Percentiles rank a stretch among this genome's conserved stretches.
Conservation (phyloP, 345 rosid genomes). For the Tarenaya hassleriana region DNA sequence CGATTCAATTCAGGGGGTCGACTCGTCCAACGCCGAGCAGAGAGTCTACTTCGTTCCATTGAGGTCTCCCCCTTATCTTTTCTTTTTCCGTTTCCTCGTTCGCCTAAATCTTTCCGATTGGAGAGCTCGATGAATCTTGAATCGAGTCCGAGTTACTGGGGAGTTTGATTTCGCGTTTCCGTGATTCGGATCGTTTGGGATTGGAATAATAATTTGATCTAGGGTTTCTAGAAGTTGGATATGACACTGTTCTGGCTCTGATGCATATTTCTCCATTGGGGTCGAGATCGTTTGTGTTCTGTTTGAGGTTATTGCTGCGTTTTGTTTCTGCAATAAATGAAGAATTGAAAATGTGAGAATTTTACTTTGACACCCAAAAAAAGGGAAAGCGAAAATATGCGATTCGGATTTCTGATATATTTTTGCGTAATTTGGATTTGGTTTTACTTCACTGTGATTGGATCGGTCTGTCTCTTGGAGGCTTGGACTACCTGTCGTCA, state of each 20-base stretch:
- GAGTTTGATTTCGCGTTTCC: too few relatives aligned
- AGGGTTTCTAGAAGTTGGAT: neutral
- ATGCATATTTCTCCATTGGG: constrained; percentile 2
- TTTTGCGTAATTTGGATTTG: constrained; percentile 2
- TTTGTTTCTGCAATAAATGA: neutral
- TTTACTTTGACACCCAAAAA: too few relatives aligned
- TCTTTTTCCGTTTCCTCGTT: constrained; percentile 1
- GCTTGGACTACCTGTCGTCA: too few relatives aligned
- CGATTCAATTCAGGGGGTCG: constrained; percentile 51
- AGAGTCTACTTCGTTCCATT: constrained; percentile 86
- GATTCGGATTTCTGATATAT: constrained; percentile 11
- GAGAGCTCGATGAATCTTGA: constrained; percentile 24
- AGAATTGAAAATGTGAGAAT: neutral
- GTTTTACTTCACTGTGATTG: neutral
- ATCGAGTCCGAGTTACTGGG: constrained; percentile 18
- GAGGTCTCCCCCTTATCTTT: constrained; percentile 32
- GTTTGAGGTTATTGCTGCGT: constrained; percentile 11
- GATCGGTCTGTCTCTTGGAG: constrained; percentile 1
- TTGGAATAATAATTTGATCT: constrained; percentile 14
- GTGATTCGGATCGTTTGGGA: constrained; percentile 7
- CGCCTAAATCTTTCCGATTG: neutral
- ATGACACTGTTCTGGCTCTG: neutral
- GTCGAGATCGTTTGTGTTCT: constrained; percentile 9
- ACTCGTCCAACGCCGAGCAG: constrained; percentile 65
- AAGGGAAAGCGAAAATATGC: neutral